phyloP scores from a whole-genome alignment of 805 yeast species.

The Spathaspora sp. region DNA sequence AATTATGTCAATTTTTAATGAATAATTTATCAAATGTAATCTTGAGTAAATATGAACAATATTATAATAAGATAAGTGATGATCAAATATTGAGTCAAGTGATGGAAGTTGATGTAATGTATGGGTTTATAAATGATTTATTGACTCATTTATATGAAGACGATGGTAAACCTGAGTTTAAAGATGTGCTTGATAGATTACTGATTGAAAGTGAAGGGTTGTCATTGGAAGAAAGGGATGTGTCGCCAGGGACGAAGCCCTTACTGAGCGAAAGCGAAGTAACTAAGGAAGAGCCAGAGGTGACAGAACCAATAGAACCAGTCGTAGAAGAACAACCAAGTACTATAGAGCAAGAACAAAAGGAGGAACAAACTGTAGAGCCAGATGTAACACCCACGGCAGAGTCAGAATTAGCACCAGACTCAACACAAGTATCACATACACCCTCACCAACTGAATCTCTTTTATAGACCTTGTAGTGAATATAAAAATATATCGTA shows the following conservation, averaged over 20 bases:
- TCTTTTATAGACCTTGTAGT: too few relatives aligned
- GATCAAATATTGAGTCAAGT: conserved; percentile 34
- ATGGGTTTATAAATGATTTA: conserved; percentile 43
- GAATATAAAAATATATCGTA: too few relatives aligned
- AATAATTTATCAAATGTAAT: conserved; percentile 45
- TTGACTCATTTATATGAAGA: conserved; percentile 19
- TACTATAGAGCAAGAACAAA: too few relatives aligned
- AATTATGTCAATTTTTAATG: conserved; percentile 27
- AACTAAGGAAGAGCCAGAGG: neutral
- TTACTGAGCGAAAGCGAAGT: neutral
- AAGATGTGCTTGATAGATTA: conserved; percentile 20
- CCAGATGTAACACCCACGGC: too few relatives aligned
- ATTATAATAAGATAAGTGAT: conserved; percentile 33
- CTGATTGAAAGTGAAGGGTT: conserved; percentile 7
- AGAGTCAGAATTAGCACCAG: neutral
- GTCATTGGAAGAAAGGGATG: neutral
- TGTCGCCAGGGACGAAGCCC: too few relatives aligned
- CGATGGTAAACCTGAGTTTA: conserved; percentile 16
- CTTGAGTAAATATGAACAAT: conserved; percentile 53
- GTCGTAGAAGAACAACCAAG: neutral
- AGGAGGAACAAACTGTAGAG: too few relatives aligned
- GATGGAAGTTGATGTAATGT: conserved; percentile 63
- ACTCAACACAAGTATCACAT: neutral
- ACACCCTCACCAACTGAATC: neutral
- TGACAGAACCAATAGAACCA: neutral